Evolutionary conservation across 2,329 filamentous ascomycete species (phyloP).

Genomic region (Ophiostoma sp.): DNA sequence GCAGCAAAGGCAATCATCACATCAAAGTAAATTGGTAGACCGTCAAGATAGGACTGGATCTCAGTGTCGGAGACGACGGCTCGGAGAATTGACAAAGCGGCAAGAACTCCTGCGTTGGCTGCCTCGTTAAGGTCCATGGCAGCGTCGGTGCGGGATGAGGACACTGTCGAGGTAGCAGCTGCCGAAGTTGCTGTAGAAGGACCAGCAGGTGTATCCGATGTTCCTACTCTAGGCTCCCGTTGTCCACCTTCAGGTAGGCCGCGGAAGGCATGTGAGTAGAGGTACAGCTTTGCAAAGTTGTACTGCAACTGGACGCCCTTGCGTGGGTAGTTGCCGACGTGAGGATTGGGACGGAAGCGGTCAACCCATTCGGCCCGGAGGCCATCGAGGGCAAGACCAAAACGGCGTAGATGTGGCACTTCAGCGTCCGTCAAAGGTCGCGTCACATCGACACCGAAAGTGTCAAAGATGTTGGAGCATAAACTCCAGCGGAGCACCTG

Average conservation of each 20-base stretch:
- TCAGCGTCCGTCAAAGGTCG: constrained; percentile 28
- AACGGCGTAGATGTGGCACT: constrained; percentile 30
- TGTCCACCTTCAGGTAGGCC: constrained; percentile 26
- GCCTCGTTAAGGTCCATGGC: constrained; percentile 33
- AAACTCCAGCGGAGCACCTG: constrained; percentile 30
- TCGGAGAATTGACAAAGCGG: constrained; percentile 15
- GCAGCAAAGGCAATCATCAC: constrained; percentile 25
- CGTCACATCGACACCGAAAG: constrained; percentile 20
- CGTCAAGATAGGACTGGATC: constrained; percentile 21
- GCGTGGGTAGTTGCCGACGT: constrained; percentile 39
- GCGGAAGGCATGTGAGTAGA: constrained; percentile 38
- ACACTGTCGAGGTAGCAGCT: not conserved
- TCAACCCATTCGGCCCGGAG: constrained; percentile 33
- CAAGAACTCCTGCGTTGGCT: constrained; percentile 33
- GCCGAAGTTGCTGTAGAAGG: not conserved
- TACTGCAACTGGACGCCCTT: constrained; percentile 39
- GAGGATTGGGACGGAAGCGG: constrained; percentile 31
- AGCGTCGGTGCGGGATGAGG: constrained; percentile 15
- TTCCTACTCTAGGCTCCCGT: not conserved
- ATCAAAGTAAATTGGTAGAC: constrained; percentile 25
- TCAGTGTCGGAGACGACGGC: constrained; percentile 18
- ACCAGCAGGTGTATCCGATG: not conserved
- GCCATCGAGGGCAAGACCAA: constrained; percentile 32
- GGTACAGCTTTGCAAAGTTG: constrained; percentile 40
- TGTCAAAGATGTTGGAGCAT: constrained; percentile 27